These are phyloP conservation scores for Hymenoscyphus salicellus DNA, from an alignment of 2,329 filamentous ascomycete genomes.

Conservation along the genomic window DNA sequence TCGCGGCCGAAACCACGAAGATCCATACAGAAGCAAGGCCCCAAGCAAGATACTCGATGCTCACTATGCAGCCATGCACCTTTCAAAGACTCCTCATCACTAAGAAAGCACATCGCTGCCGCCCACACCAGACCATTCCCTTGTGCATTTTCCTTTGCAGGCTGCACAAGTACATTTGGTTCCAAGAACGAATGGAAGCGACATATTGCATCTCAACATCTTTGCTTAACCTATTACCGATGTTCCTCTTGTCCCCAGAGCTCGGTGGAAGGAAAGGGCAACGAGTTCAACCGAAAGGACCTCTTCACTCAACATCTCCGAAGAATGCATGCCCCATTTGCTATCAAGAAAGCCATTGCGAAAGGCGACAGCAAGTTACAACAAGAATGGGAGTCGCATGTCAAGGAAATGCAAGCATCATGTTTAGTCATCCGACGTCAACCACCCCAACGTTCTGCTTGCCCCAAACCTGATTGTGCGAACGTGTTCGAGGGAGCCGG, in stretches of 20 bases:
- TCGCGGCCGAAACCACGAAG: conserved; percentile 34
- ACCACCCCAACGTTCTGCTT: conserved; percentile 69
- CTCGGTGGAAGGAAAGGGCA: conserved; percentile 54
- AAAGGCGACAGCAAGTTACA: conserved; percentile 60
- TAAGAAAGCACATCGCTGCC: conserved; percentile 65
- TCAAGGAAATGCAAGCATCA: conserved; percentile 67
- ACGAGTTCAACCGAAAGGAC: conserved; percentile 90
- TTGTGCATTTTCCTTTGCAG: conserved; percentile 82
- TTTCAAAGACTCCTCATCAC: conserved; percentile 64
- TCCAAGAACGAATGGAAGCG: conserved; percentile 99
- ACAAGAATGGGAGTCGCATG: conserved; percentile 61
- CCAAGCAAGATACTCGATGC: conserved; percentile 61
- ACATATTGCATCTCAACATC: conserved; percentile 86
- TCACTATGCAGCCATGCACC: conserved; percentile 60
- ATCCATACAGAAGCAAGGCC: conserved; percentile 37
- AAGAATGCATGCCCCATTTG: conserved; percentile 81
- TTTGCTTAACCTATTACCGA: conserved; percentile 65
- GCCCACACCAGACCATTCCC: conserved; percentile 73
- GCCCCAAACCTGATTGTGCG: conserved; percentile 68
- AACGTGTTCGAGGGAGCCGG: conserved; percentile 66
- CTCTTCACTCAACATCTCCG: conserved; percentile 92
- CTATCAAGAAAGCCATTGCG: conserved; percentile 56
- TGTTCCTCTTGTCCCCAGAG: conserved; percentile 59
- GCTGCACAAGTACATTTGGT: conserved; percentile 77
- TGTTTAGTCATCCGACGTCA: conserved; percentile 70